phyloP scores from a whole-genome alignment of 2,329 filamentous ascomycete species.

The Colletotrichum shisoi region DNA sequence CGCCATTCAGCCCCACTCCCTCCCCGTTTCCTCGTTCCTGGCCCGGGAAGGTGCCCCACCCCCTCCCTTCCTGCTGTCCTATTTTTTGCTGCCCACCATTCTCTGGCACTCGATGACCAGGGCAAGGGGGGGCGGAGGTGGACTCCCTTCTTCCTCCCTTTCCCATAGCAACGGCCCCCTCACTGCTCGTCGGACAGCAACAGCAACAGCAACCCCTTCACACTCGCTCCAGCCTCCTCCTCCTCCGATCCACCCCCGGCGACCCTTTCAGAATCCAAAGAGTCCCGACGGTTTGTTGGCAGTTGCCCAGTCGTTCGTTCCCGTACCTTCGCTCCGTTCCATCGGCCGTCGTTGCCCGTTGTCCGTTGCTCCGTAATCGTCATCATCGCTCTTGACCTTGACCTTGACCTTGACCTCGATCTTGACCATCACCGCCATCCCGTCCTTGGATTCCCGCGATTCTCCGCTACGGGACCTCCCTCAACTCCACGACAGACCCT shows the following conservation, averaged over 20 bases:
- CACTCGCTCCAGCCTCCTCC: constrained; percentile 39
- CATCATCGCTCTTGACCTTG: constrained; percentile 27
- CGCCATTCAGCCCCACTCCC: constrained; percentile 19
- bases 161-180: constrained; percentile 43
- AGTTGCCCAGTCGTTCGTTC: constrained; percentile 32
- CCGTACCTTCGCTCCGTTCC: constrained; percentile 36
- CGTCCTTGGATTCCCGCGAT: constrained; percentile 2
- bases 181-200: constrained; percentile 37
- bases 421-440: constrained; percentile 7
- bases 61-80: not conserved
- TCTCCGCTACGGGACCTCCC: constrained; percentile 13
- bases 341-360: not conserved
- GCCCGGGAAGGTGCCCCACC: constrained; percentile 13
- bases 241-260: constrained; percentile 17
- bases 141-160: constrained; percentile 39
- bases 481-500: constrained; percentile 16
- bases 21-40: constrained; percentile 14
- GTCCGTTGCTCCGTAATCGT: constrained; percentile 10
- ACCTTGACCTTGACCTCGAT: constrained; percentile 17
- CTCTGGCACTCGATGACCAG: constrained; percentile 10
- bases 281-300: constrained; percentile 6
- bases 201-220: constrained; percentile 2
- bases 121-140: constrained; percentile 7
- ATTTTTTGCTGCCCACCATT: constrained; percentile 3
- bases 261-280: not conserved